phyloP scores from a whole-genome alignment of 2,329 filamentous ascomycete genomes.

The Trichoderma brevicompactum region DNA sequence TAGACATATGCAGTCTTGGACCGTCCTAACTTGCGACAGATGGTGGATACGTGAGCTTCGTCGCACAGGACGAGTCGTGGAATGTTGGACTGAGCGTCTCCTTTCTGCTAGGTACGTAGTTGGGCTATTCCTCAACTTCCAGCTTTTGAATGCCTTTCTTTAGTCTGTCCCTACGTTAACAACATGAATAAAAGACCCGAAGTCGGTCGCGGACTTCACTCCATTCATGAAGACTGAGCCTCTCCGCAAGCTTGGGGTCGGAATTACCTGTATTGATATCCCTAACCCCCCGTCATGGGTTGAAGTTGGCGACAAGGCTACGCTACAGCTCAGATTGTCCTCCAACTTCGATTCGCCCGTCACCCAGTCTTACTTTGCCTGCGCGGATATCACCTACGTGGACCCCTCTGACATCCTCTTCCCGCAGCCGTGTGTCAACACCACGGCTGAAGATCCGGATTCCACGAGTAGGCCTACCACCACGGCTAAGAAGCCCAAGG shows the following conservation, averaged over 20 bases:
- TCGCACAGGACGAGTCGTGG: constrained; percentile 58
- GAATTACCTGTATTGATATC: constrained; percentile 31
- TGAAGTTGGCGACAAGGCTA: not conserved
- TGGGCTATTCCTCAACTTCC: not conserved
- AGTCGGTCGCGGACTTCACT: not conserved
- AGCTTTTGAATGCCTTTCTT: not conserved
- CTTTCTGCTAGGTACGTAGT: constrained; percentile 28
- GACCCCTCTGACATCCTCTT: not conserved
- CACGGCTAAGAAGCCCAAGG: too few relatives aligned
- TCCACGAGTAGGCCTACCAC: not conserved
- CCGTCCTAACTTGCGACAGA: constrained; percentile 39
- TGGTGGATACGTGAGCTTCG: constrained; percentile 55
- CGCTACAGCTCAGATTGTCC: not conserved
- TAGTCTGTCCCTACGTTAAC: not conserved
- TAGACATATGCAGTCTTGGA: not conserved
- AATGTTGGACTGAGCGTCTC: constrained; percentile 56
- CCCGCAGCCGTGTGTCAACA: not conserved
- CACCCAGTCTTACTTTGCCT: not conserved
- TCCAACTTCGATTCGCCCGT: not conserved
- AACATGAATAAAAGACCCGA: not conserved
- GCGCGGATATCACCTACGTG: not conserved
- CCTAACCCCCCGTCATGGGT: not conserved
- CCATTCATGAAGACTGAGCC: not conserved
- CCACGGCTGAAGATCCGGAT: not conserved
- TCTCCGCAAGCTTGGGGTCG: not conserved